These are phyloP conservation scores for Trichophyton mentagrophytes DNA, from an alignment of 2,329 filamentous ascomycete species.

Conservation along the genomic window DNA sequence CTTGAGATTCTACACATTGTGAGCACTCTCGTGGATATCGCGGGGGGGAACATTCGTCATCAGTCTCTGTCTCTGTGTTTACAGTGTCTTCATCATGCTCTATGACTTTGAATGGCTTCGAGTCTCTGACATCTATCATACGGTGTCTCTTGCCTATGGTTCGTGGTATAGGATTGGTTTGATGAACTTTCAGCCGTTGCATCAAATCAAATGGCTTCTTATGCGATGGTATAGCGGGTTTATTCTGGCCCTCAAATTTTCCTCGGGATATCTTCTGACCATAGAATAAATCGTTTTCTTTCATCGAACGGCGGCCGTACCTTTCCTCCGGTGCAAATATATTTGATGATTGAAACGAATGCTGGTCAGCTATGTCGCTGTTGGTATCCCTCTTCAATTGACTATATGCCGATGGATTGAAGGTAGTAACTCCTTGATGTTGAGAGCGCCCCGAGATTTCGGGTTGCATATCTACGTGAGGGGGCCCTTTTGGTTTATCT, in stretches of 20 bases:
- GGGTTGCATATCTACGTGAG: too few relatives aligned
- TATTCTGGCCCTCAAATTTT: not conserved
- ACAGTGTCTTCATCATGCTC: not conserved
- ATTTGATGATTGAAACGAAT: too few relatives aligned
- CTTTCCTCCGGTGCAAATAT: too few relatives aligned
- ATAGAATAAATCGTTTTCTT: not conserved
- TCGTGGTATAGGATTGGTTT: not conserved
- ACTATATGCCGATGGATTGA: not conserved
- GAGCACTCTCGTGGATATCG: not conserved
- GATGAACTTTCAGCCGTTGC: not conserved
- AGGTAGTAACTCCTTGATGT: too few relatives aligned
- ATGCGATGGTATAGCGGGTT: not conserved
- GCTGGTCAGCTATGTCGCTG: not conserved
- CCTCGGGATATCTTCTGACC: too few relatives aligned
- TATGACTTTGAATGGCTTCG: not conserved
- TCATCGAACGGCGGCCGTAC: not conserved
- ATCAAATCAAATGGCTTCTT: not conserved
- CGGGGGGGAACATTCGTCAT: not conserved
- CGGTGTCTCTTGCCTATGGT: not conserved
- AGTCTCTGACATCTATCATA: not conserved
- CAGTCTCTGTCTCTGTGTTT: not conserved
- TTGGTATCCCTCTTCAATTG: not conserved
- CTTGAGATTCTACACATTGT: not conserved
- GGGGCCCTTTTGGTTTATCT: too few relatives aligned
- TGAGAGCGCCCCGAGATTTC: too few relatives aligned